Percentiles rank a stretch among this genome's conserved stretches.
Evolutionary conservation across 148 eudicot species (phyloP).

Genomic region (Silene uniflora): DNA sequence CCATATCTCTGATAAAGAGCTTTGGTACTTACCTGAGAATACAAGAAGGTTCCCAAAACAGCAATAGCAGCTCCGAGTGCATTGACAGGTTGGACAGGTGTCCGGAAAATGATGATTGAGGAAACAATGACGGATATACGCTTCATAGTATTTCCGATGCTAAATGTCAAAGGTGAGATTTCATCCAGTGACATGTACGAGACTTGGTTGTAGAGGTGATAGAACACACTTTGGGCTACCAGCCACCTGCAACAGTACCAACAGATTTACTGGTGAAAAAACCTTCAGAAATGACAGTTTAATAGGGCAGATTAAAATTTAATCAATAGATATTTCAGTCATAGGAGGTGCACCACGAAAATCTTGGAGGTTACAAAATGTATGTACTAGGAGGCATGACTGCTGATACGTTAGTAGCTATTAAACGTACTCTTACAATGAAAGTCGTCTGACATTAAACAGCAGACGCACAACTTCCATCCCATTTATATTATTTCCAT

Average conservation of each 20-base stretch:
- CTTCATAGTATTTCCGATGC: constrained; percentile 88
- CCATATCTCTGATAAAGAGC: background rate
- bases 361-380: no score
- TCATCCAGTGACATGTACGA: constrained; percentile 89
- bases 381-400: no score
- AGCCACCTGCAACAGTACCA: constrained; percentile 56
- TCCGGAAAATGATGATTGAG: constrained; percentile 79
- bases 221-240: constrained; percentile 83
- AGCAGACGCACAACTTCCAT: background rate
- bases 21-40: constrained; percentile 56
- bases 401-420: background rate
- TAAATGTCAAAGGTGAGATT: constrained; percentile 83
- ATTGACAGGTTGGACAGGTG: constrained; percentile 78
- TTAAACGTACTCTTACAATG: background rate
- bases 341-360: no score
- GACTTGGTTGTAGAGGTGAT: constrained; percentile 86
- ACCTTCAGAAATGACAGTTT: background rate
- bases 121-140: constrained; percentile 82
- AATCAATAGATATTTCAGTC: no score
- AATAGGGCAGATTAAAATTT: no score
- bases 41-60: constrained; percentile 77
- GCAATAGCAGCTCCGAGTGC: constrained; percentile 92
- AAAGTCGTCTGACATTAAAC: background rate
- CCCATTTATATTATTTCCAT: no score
- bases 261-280: background rate